phyloP scores from a whole-genome alignment of 495 filamentous ascomycete species.

The Penicillium antarcticum region DNA sequence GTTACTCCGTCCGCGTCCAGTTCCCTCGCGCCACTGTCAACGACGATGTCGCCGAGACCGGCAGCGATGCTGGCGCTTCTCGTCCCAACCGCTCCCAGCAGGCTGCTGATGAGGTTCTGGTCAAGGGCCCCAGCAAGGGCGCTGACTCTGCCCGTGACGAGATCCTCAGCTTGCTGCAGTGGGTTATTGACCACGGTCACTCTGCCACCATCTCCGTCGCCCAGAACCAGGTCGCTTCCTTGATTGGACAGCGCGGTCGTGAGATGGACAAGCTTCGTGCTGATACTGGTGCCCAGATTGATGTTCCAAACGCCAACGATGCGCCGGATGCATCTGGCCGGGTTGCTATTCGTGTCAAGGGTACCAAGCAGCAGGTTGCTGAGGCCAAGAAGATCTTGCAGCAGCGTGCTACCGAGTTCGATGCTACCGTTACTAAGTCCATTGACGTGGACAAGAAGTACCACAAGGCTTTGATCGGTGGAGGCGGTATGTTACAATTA shows the following conservation, averaged over 20 bases:
- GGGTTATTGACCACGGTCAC: slow-evolving; percentile 78
- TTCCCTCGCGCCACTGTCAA: slow-evolving; percentile 72
- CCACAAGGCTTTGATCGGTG: slow-evolving; percentile 86
- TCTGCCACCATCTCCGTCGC: slow-evolving; percentile 77
- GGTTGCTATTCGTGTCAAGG: slow-evolving; percentile 84
- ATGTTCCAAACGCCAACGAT: slow-evolving; percentile 71
- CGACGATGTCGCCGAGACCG: slow-evolving; percentile 65
- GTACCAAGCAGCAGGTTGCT: slow-evolving; percentile 83
- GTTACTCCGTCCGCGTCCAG: slow-evolving; percentile 89
- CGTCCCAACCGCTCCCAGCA: slow-evolving; percentile 65
- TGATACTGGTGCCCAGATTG: slow-evolving; percentile 78
- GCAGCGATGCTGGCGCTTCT: slow-evolving; percentile 62
- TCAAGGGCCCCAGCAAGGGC: slow-evolving; percentile 86
- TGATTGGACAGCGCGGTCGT: slow-evolving; percentile 86
- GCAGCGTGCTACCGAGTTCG: slow-evolving; percentile 78
- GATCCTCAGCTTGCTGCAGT: slow-evolving; percentile 80
- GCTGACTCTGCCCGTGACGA: slow-evolving; percentile 89
- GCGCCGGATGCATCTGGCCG: slow-evolving; percentile 57
- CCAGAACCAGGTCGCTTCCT: slow-evolving; percentile 77
- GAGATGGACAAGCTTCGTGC: slow-evolving; percentile 88
- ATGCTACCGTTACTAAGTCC: slow-evolving; percentile 77
- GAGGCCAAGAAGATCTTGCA: slow-evolving; percentile 85
- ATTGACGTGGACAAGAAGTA: slow-evolving; percentile 88
- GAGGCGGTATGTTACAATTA: slow-evolving; percentile 63
- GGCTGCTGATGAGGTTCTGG: slow-evolving; percentile 81